Evolutionary conservation across 2,329 filamentous ascomycete genomes (phyloP).

Genomic region (Pyricularia grisea): DNA sequence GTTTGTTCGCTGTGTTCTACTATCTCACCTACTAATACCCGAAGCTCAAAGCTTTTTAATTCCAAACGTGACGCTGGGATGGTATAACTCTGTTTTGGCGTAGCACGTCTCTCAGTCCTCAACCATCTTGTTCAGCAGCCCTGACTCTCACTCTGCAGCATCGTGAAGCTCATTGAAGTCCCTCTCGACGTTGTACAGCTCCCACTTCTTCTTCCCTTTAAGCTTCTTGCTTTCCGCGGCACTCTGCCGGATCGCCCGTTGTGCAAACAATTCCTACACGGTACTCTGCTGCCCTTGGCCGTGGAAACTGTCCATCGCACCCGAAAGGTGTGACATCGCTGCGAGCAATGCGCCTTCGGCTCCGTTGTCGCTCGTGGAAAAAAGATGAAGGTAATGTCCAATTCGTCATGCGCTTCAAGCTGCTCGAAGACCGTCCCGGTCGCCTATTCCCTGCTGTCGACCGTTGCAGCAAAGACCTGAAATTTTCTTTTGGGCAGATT

Average conservation of each 20-base stretch:
- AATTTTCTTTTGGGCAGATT: constrained; percentile 25
- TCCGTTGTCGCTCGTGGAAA: constrained; percentile 11
- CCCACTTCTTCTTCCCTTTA: constrained; percentile 18
- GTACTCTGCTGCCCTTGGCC: constrained; percentile 8
- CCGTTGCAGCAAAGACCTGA: constrained; percentile 56
- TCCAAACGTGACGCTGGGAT: not conserved
- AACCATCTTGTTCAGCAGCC: constrained; percentile 19
- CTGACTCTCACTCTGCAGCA: constrained; percentile 14
- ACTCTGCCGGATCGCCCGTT: constrained; percentile 22
- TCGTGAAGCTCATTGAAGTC: constrained; percentile 23
- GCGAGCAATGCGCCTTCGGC: constrained; percentile 8
- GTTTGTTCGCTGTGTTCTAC: not conserved
- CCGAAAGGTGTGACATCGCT: constrained; percentile 14
- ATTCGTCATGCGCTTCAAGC: not conserved
- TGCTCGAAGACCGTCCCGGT: constrained; percentile 45
- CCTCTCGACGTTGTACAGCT: constrained; percentile 20
- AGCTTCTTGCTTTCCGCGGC: constrained; percentile 21
- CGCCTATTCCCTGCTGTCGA: constrained; percentile 50
- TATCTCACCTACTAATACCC: not conserved
- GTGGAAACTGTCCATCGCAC: not conserved
- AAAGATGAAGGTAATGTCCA: not conserved
- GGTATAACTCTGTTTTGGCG: not conserved
- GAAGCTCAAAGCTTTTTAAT: not conserved
- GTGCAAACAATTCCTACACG: constrained; percentile 26
- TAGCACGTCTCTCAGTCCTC: constrained; percentile 24